phyloP scores from a whole-genome alignment of 2,329 filamentous ascomycete genomes.

The Chaetomiaceae sp. region DNA sequence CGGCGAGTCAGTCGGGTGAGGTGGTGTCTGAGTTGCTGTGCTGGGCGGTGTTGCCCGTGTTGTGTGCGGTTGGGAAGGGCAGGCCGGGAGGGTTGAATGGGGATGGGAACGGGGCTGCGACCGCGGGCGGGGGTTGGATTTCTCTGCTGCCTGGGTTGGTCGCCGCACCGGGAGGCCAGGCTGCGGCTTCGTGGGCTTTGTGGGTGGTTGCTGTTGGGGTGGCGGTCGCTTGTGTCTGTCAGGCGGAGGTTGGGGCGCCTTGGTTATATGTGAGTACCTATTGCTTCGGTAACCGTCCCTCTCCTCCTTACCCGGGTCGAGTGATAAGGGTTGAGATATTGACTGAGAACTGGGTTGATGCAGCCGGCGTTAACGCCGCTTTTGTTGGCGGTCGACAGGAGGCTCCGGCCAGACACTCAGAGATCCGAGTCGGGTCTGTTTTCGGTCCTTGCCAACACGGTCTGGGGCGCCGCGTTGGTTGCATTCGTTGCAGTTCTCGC shows the following conservation, averaged over 20 bases:
- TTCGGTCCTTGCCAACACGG: constrained; percentile 20
- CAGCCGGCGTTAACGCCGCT: constrained; percentile 34
- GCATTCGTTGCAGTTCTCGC: constrained; percentile 26
- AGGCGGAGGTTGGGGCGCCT: constrained; percentile 21
- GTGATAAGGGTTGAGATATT: too few relatives aligned
- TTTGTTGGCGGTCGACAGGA: constrained; percentile 27
- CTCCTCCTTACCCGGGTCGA: too few relatives aligned
- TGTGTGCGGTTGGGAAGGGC: constrained; percentile 21
- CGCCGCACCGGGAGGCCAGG: not conserved
- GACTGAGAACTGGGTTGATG: too few relatives aligned
- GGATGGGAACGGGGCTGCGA: not conserved
- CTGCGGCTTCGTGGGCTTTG: constrained; percentile 1
- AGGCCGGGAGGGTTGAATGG: not conserved
- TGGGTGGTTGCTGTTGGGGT: constrained; percentile 22
- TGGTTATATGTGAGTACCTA: constrained; percentile 17
- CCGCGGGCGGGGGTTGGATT: not conserved
- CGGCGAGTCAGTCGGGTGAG: constrained; percentile 23
- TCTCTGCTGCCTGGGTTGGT: not conserved
- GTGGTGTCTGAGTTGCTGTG: constrained; percentile 33
- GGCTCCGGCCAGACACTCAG: constrained; percentile 15
- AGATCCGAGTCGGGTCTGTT: constrained; percentile 9
- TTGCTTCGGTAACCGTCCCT: too few relatives aligned
- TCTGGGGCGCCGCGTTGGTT: constrained; percentile 25
- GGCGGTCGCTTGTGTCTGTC: constrained; percentile 23
- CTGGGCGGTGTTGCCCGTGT: constrained; percentile 30